phyloP scores from a whole-genome alignment of 495 filamentous ascomycete species.

The Daldinia caldariorum region DNA sequence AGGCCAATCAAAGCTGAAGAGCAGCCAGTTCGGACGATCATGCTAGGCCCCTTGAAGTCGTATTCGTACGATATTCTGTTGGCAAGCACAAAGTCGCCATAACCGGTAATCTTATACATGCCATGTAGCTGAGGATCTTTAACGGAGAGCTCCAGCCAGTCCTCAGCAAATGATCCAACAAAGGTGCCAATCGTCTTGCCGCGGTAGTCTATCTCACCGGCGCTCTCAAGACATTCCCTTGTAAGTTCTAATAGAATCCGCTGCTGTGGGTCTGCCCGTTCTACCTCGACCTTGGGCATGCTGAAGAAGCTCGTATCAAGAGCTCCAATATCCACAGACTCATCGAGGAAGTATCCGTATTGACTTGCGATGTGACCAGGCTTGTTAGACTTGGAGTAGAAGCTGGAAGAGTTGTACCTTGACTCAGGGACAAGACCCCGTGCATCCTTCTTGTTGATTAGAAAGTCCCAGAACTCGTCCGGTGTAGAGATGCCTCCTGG shows the following conservation, averaged over 20 bases:
- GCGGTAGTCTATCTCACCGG: slow-evolving; percentile 57
- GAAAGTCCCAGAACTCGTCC: slow-evolving; percentile 50
- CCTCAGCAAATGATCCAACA: slow-evolving; percentile 57
- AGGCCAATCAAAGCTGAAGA: slow-evolving; percentile 63
- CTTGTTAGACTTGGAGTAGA: slow-evolving; percentile 36
- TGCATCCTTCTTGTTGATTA: slow-evolving; percentile 40
- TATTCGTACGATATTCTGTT: slow-evolving; percentile 62
- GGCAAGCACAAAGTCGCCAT: slow-evolving; percentile 58
- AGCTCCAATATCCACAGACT: slow-evolving; percentile 38
- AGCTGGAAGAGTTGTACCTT: slow-evolving; percentile 54
- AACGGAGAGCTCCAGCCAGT: slow-evolving; percentile 44
- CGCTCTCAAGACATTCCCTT: slow-evolving; percentile 57
- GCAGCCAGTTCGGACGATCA: slow-evolving; percentile 61
- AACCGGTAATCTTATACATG: slow-evolving; percentile 34
- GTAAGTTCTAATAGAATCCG: slow-evolving; percentile 61
- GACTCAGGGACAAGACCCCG: slow-evolving; percentile 45
- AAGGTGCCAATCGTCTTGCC: slow-evolving; percentile 59
- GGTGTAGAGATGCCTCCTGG: slow-evolving; percentile 47
- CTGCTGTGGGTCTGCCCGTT: slow-evolving; percentile 63
- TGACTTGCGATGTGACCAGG: slow-evolving; percentile 12
- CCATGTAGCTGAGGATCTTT: slow-evolving; percentile 38
- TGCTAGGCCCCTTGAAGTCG: slow-evolving; percentile 48
- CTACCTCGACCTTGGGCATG: slow-evolving; percentile 55
- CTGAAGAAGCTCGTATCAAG: slow-evolving; percentile 54
- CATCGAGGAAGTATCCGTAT: slow-evolving; percentile 46